These are phyloP conservation scores for Ganoderma sinense DNA, from an alignment of 1,284 basidiomycete genomes.

Conservation along the genomic window DNA sequence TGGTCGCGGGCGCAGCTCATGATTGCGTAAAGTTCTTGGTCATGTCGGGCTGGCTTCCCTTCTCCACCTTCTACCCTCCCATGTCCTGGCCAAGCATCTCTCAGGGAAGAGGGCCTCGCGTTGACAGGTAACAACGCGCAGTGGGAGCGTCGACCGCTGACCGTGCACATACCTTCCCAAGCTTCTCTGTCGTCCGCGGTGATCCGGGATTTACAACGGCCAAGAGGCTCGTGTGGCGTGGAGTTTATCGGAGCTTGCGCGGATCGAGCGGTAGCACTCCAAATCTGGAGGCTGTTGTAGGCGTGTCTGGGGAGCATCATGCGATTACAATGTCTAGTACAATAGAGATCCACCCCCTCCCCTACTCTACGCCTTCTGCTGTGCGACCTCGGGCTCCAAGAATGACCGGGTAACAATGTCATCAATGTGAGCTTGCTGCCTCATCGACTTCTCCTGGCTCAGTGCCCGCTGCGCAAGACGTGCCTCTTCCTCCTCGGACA, in stretches of 20 bases:
- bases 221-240: neutral
- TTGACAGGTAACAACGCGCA: neutral
- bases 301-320: constrained; percentile 4
- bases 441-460: constrained; percentile 29
- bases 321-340: constrained; percentile 24
- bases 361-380: constrained; percentile 9
- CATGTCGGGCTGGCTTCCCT: neutral
- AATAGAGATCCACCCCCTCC: constrained; percentile 11
- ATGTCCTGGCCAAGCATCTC: neutral
- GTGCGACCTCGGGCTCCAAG: constrained; percentile 30
- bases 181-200: neutral
- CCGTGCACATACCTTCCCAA: neutral
- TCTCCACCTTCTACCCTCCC: neutral
- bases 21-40: neutral
- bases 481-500: constrained; percentile 30
- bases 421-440: constrained; percentile 31
- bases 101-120: neutral
- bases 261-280: neutral
- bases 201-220: neutral
- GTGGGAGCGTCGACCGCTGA: neutral
- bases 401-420: constrained; percentile 36
- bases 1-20: neutral
- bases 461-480: constrained; percentile 18
- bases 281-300: neutral
- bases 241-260: neutral